These are phyloP conservation scores for Phytophthora melonis DNA, from an alignment of 352 stramenopile species.

Conservation along the genomic window DNA sequence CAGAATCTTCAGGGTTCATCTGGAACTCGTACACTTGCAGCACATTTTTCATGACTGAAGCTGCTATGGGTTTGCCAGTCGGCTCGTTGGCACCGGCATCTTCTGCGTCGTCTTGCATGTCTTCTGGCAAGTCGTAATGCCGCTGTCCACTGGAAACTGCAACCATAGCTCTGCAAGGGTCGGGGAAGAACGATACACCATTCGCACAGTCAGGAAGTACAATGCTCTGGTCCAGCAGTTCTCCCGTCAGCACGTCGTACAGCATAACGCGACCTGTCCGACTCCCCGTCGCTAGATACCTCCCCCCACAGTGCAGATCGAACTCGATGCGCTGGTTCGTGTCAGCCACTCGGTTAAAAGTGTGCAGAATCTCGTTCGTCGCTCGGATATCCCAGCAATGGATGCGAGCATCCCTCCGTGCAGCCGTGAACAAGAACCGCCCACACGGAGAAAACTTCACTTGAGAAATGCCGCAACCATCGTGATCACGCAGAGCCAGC, in stretches of 20 bases:
- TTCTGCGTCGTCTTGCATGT: constrained; percentile 53
- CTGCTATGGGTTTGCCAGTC: constrained; percentile 26
- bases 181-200: constrained; percentile 81
- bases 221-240: constrained; percentile 57
- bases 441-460: constrained; percentile 84
- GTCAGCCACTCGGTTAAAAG: constrained; percentile 64
- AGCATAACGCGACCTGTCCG: constrained; percentile 58
- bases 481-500: constrained; percentile 70
- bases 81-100: not conserved
- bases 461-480: constrained; percentile 83
- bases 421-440: constrained; percentile 76
- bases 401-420: constrained; percentile 72
- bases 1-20: not conserved
- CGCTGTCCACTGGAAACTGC: constrained; percentile 74
- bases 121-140: constrained; percentile 68
- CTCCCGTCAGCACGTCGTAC: constrained; percentile 66
- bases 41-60: constrained; percentile 33
- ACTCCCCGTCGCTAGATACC: constrained; percentile 73
- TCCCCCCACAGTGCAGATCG: constrained; percentile 71
- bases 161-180: constrained; percentile 48
- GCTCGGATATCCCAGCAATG: constrained; percentile 90
- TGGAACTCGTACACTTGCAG: constrained; percentile 61
- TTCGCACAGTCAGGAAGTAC: constrained; percentile 69
- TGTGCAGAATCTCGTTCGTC: constrained; percentile 70
- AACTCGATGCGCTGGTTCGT: constrained; percentile 86